Conservation (phyloP, 2,329 filamentous ascomycete species). For the Arthrobotrys musiformis region DNA sequence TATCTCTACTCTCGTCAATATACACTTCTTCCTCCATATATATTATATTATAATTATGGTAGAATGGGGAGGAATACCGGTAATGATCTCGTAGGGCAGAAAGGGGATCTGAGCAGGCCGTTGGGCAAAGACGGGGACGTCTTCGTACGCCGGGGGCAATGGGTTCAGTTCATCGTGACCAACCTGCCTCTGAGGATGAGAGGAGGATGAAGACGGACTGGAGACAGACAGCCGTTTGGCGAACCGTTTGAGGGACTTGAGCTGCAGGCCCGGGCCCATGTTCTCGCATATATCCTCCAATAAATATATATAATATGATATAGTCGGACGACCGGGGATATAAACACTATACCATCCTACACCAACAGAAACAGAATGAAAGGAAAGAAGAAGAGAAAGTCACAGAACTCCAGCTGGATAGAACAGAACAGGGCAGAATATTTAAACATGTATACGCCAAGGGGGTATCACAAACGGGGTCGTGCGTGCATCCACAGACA, state of each 20-base stretch:
- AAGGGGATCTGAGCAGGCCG: slow-evolving; percentile 21
- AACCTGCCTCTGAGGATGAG: background rate
- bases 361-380: background rate
- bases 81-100: slow-evolving; percentile 37
- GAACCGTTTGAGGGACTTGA: slow-evolving; percentile 37
- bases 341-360: too few relatives aligned
- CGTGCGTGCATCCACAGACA: too few relatives aligned
- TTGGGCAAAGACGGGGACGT: slow-evolving; percentile 42
- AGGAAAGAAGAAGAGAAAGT: too few relatives aligned
- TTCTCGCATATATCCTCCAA: background rate
- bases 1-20: slow-evolving; percentile 24
- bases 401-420: background rate
- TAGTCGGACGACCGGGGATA: background rate
- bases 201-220: background rate
- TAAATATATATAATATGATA: too few relatives aligned
- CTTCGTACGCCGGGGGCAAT: slow-evolving; percentile 30
- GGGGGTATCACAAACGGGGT: too few relatives aligned
- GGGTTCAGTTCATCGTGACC: too few relatives aligned
- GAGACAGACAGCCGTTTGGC: slow-evolving; percentile 22
- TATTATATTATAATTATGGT: background rate
- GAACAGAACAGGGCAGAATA: too few relatives aligned
- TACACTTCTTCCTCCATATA: background rate
- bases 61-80: background rate
- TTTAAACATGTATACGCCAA: too few relatives aligned
- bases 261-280: slow-evolving; percentile 39